These are phyloP conservation scores for Phyllosticta capitalensis DNA, from an alignment of 2,329 filamentous ascomycete species.

Conservation along the genomic window DNA sequence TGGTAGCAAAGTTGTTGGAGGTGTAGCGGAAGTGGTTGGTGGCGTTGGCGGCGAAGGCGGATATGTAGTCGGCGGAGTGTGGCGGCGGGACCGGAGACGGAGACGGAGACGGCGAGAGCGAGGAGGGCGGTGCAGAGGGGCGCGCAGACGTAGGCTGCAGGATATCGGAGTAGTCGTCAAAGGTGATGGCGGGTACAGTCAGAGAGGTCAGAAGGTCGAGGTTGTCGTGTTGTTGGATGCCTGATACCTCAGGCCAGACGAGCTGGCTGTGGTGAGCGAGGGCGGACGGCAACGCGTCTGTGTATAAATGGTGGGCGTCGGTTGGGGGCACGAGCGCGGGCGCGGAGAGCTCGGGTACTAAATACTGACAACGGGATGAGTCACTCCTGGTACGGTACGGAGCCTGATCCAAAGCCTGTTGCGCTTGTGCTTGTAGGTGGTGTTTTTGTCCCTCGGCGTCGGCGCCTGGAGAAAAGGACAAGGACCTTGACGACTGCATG, in stretches of 20 bases:
- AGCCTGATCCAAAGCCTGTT: background rate
- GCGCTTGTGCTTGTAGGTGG: background rate
- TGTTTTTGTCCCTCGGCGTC: background rate
- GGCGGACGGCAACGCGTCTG: background rate
- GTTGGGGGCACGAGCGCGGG: background rate
- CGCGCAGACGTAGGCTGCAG: slow-evolving; percentile 2
- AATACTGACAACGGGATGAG: background rate
- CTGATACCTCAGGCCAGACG: background rate
- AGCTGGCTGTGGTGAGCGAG: background rate
- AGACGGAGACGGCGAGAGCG: background rate
- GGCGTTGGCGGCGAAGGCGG: background rate
- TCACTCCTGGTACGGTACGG: background rate
- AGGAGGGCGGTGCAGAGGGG: background rate
- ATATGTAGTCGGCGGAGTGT: slow-evolving; percentile 4
- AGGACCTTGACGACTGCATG: too few species aligned
- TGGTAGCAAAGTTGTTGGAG: background rate
- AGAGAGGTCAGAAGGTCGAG: background rate
- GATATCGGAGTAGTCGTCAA: background rate
- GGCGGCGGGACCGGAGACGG: background rate
- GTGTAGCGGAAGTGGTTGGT: background rate
- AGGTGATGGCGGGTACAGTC: background rate
- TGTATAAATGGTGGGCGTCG: background rate
- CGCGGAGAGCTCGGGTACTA: background rate
- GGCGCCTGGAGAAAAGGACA: background rate
- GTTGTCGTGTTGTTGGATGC: background rate